phyloP scores from a whole-genome alignment of 2,329 filamentous ascomycete species.

The Ceratocystis cacaofunesta region DNA sequence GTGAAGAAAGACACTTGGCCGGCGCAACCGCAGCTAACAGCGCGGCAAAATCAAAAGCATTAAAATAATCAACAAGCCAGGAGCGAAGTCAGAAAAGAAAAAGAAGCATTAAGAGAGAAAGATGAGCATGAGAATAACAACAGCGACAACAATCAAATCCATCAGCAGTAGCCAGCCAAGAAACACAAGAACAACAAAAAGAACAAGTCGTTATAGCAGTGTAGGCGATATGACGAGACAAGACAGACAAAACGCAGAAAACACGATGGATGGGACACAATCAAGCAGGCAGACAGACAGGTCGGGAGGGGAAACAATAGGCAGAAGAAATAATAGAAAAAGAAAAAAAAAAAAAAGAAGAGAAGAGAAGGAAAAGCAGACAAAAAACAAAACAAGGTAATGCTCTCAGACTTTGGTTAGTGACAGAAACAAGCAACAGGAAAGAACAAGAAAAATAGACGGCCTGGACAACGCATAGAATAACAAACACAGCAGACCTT shows the following conservation, averaged over 20 bases:
- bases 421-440: constrained; percentile 15
- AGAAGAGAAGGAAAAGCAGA: neutral
- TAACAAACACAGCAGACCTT: neutral
- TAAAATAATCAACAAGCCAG: neutral
- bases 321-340: neutral
- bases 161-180: neutral
- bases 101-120: neutral
- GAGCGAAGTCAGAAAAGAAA: neutral
- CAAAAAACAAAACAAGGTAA: neutral
- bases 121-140: neutral
- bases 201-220: neutral
- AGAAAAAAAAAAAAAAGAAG: neutral
- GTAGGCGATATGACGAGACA: too few species aligned
- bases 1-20: too few species aligned
- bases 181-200: neutral
- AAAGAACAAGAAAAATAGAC: constrained; percentile 21
- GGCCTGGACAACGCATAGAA: constrained; percentile 13
- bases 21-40: neutral
- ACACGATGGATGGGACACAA: neutral
- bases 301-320: neutral
- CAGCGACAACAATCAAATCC: neutral
- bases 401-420: neutral
- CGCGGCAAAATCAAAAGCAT: neutral
- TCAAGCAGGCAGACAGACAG: neutral
- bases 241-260: too few species aligned